Conservation (phyloP, 1,284 basidiomycete species). For the Trichosporon coremiiforme region DNA sequence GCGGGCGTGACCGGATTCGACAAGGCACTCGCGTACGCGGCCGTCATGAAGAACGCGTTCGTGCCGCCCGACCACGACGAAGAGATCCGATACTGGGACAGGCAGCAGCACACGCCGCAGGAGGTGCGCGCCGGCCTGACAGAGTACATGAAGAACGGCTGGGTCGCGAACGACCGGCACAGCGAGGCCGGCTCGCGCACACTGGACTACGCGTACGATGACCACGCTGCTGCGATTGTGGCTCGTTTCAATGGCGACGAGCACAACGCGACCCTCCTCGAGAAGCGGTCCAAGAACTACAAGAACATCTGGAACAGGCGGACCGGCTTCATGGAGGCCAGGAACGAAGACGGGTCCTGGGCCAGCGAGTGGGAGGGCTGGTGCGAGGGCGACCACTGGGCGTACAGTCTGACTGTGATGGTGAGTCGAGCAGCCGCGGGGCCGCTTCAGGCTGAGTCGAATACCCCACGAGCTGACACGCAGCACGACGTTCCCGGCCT, state of each 20-base stretch:
- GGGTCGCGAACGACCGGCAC: constrained; percentile 76
- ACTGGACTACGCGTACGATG: constrained; percentile 78
- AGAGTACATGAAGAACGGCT: constrained; percentile 68
- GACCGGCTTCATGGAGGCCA: constrained; percentile 79
- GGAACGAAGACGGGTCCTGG: constrained; percentile 69
- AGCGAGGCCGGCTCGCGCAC: constrained; percentile 76
- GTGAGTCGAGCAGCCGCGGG: no score
- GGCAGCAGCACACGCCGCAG: constrained; percentile 77
- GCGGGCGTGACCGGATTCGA: constrained; percentile 63
- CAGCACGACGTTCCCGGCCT: constrained; percentile 65
- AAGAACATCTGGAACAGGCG: constrained; percentile 69
- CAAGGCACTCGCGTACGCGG: constrained; percentile 68
- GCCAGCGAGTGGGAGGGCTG: constrained; percentile 70
- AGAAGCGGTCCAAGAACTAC: constrained; percentile 62
- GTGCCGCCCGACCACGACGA: constrained; percentile 65
- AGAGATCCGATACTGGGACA: constrained; percentile 69
- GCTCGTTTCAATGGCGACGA: constrained; percentile 63
- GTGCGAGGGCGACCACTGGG: constrained; percentile 84
- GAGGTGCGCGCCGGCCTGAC: constrained; percentile 78
- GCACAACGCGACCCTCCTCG: constrained; percentile 62
- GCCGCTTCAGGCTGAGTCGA: no score
- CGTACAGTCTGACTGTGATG: constrained; percentile 72
- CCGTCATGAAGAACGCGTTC: constrained; percentile 71
- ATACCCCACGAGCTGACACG: background rate
- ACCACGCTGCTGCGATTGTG: constrained; percentile 70